Evolutionary conservation across 2,329 filamentous ascomycete genomes (phyloP).

Genomic region (Corynespora cassiicola): DNA sequence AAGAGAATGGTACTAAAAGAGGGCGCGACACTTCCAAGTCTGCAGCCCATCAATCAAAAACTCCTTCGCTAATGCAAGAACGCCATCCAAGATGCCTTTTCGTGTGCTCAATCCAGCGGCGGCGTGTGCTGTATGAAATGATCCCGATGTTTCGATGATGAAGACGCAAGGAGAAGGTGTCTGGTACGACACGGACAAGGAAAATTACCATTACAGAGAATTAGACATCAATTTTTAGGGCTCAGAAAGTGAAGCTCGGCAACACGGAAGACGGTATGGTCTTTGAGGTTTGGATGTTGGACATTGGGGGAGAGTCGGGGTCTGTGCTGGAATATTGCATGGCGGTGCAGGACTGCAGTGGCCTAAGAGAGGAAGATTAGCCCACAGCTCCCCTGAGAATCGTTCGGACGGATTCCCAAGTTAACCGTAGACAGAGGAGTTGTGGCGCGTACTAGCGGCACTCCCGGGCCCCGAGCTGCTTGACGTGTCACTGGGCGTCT

Average conservation of each 20-base stretch:
- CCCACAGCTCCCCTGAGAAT: conserved; percentile 3
- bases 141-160: conserved; percentile 1
- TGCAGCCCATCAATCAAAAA: conserved; percentile 13
- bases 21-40: neutral
- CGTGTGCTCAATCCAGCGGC: neutral
- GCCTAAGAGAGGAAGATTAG: conserved; percentile 13
- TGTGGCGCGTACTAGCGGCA: conserved; percentile 32
- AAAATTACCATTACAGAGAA: conserved; percentile 15
- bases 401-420: neutral
- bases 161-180: neutral
- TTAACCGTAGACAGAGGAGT: conserved; percentile 40
- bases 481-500: conserved; percentile 48
- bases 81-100: conserved; percentile 15
- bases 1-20: conserved; percentile 22
- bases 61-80: conserved; percentile 41
- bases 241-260: conserved; percentile 15
- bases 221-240: conserved; percentile 18
- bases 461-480: conserved; percentile 28
- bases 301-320: conserved; percentile 1
- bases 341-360: conserved; percentile 10
- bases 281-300: conserved; percentile 3
- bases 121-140: conserved; percentile 8
- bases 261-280: neutral
- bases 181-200: neutral
- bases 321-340: neutral